Base-by-base conservation (phyloP, 345 rosid species). In the Heritiera littoralis region DNA sequence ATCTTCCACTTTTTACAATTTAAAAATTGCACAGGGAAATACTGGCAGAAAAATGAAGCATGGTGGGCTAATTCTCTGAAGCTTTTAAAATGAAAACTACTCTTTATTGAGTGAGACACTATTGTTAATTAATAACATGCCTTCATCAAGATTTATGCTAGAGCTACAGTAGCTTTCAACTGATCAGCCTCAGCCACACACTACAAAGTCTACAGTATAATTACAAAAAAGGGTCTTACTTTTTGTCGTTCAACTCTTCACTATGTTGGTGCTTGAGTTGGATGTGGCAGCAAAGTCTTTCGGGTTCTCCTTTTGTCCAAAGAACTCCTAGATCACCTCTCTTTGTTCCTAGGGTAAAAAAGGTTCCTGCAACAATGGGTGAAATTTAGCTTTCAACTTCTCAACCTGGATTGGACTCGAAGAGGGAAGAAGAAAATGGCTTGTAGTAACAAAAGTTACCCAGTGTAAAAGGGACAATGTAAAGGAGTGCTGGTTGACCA, bases 401-500 rank as follows among this genome's bases (percentile, higher is more conserved):
- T 68, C 54, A 43, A 15, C 48, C 48, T 17, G 61, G 64, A 52
- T 45, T 52, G 63, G 14, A 52, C 30, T 4, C 66, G 0, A 30
- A 75, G 11, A 23, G 30, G 72, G 38, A 51, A 49, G 35, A 20
- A 56, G 38, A 28, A 58, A 40, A 78, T 17, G 2, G 68, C 0
- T 32, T 63, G 15, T 46, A 35, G 41, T 20, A 52, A 40, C 8
- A 49, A 55, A 28, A 46, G 71, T 86, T 92, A 96, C 99, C 99
- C 1, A 96, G 91, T 5, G 94, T 94, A 83, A 96, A 96, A 3
- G 99, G 98, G 70, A 92, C 98, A 45, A 96, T 94, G 85, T 96
- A 96, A 69, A 94, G 95, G 81, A 94, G 80, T 28, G 99, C 99
- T 0, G 97, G 98, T 80, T 93, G 98, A 60, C 99, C 99, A 12